These are phyloP conservation scores for Tricholoma sp. DNA, from an alignment of 768 basidiomycete species.

Conservation along the genomic window DNA sequence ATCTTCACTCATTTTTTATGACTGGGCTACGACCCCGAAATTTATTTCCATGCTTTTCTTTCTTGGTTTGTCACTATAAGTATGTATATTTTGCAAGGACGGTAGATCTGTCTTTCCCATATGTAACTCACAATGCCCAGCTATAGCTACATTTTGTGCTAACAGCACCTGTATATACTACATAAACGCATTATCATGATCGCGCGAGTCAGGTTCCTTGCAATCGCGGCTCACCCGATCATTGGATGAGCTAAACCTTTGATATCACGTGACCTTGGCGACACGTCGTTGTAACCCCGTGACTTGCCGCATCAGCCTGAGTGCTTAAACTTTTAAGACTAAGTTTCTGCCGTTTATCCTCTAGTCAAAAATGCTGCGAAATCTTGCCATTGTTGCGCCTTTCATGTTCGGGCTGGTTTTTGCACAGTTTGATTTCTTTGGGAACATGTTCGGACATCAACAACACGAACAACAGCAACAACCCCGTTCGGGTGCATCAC, in stretches of 20 bases:
- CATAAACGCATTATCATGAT: no score
- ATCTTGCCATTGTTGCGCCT: constrained; percentile 22
- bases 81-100: constrained; percentile 1
- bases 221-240: no score
- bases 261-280: neutral
- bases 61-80: neutral
- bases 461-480: constrained; percentile 60
- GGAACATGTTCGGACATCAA: constrained; percentile 67
- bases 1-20: neutral
- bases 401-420: constrained; percentile 33
- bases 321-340: no score
- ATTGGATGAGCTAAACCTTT: no score
- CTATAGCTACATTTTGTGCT: constrained; percentile 4
- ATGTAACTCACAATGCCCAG: neutral
- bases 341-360: neutral
- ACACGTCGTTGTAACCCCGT: no score
- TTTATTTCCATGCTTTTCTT: neutral
- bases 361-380: constrained; percentile 11
- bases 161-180: neutral
- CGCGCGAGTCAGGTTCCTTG: no score
- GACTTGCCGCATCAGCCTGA: no score
- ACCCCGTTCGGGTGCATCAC: constrained; percentile 46
- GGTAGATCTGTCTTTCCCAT: neutral
- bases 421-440: constrained; percentile 79
- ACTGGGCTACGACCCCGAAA: neutral